phyloP scores from a whole-genome alignment of 176 grass and related monocot genomes.

The Aechmea fasciata region DNA sequence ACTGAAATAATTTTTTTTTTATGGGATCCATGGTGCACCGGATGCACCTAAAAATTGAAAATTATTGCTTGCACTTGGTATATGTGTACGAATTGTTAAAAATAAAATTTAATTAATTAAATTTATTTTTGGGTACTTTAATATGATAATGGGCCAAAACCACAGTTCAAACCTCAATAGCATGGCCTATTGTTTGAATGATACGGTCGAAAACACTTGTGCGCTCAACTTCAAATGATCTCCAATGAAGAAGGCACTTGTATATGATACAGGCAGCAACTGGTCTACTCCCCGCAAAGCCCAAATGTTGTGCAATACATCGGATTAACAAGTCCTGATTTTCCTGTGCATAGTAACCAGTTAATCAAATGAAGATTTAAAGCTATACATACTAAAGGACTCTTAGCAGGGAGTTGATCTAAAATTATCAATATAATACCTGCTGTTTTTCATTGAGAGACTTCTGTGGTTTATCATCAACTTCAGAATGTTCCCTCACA shows the following conservation, averaged over 20 bases:
- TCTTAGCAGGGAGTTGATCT: neutral
- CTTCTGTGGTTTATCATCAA: constrained; percentile 90
- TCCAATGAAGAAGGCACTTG: constrained; percentile 99
- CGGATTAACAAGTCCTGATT: constrained; percentile 96
- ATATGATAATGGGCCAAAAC: constrained; percentile 1
- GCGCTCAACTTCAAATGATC: constrained; percentile 99
- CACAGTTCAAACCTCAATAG: constrained; percentile 78
- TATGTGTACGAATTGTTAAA: too few species aligned
- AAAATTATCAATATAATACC: constrained; percentile 23
- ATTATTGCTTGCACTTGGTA: too few species aligned
- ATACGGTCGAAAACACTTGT: constrained; percentile 99
- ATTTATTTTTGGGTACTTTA: too few species aligned
- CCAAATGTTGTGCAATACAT: constrained; percentile 86
- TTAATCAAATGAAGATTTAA: constrained; percentile 14
- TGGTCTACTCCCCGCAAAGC: constrained; percentile 74
- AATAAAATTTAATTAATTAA: too few species aligned
- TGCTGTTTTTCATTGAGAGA: constrained; percentile 98
- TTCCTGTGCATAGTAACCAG: constrained; percentile 37
- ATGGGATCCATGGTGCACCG: too few species aligned
- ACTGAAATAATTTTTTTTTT: too few species aligned
- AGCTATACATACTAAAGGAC: neutral
- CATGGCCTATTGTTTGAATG: constrained; percentile 98
- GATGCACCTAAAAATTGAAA: too few species aligned
- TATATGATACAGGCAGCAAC: constrained; percentile 93
- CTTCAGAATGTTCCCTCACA: constrained; percentile 64